Base-by-base conservation (phyloP, 345 rosid species). In the Moricandia arvensis region DNA sequence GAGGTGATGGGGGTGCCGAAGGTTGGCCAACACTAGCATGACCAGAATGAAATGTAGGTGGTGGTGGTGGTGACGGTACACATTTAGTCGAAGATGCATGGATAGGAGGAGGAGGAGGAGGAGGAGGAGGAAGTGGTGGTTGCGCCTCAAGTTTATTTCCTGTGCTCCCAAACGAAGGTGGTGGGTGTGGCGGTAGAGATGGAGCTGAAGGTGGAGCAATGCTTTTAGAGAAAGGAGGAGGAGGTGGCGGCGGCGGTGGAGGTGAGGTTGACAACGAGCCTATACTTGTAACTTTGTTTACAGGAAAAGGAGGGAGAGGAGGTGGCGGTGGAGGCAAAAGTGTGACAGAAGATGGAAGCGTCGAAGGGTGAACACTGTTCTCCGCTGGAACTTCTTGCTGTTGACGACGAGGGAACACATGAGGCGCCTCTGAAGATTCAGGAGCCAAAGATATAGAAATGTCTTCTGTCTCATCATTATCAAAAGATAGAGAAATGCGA, bases 391-490 rank as follows among this genome's bases (percentile, higher is more conserved):
- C 58, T 72, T 66, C 68, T 58, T 66, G 67, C 58, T 80, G 83
- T 37, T 66, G 83, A 77, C 74, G 74, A 62, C 27, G 59, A 72
- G 83, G 70, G 53, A 64, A 72, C 75, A 71, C 87, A 63, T 30
- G 70, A 18, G 80, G 67, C 55, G 73, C 84, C 81, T 76, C 83
- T 43, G 71, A 38, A 75, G 77, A 47, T 34, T 77, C 87, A 60
- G 78, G 79, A 79, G 76, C 57, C 29, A 77, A 73, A 57, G 83
- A 75, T 29, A 34, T 9, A 16, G 74, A 62, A 71, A 69, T 49
- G 62, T 87, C 85, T 54, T 70, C 81, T 63, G 65, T 64, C 51
- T 70, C 82, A 75, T 77, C 83, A 59, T 21, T 80, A 68, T 87
- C 89, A 73, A 80, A 68, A 67, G 82, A 68, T 70, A 73, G 59